Conservation (phyloP, 495 filamentous ascomycete species). For the Hyaloscypha variabilis region DNA sequence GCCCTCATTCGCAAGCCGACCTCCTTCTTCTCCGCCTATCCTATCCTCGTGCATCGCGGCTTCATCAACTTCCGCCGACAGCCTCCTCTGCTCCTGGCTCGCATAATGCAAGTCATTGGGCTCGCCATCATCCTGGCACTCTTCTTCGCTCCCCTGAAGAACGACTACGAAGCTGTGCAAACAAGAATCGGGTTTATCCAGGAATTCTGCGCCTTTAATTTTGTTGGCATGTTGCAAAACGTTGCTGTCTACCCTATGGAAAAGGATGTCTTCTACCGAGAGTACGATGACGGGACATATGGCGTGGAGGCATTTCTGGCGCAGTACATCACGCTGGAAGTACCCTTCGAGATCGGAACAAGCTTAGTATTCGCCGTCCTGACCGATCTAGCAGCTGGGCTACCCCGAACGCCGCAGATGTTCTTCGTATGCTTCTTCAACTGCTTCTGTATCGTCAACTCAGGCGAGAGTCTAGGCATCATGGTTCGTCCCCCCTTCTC, state of each 20-base stretch:
- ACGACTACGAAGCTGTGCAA: constrained; percentile 68
- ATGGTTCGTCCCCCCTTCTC: constrained; percentile 38
- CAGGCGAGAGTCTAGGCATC: constrained; percentile 76
- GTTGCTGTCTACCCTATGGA: constrained; percentile 72
- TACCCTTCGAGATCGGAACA: constrained; percentile 68
- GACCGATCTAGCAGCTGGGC: constrained; percentile 59
- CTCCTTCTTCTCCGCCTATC: constrained; percentile 63
- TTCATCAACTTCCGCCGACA: constrained; percentile 69
- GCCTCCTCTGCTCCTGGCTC: constrained; percentile 62
- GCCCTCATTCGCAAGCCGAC: constrained; percentile 62
- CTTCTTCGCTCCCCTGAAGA: constrained; percentile 71
- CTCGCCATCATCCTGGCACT: constrained; percentile 66
- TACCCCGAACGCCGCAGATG: constrained; percentile 59
- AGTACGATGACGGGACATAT: constrained; percentile 69
- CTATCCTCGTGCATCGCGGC: constrained; percentile 63
- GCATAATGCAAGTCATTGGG: constrained; percentile 68
- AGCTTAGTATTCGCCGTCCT: constrained; percentile 66
- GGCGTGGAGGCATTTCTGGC: constrained; percentile 68
- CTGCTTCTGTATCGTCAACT: constrained; percentile 71
- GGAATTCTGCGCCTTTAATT: constrained; percentile 70
- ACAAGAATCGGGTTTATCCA: constrained; percentile 73
- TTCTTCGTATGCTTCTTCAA: constrained; percentile 70
- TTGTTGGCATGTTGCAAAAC: constrained; percentile 79
- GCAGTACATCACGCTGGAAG: constrained; percentile 64
- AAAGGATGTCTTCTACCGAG: constrained; percentile 70